phyloP scores from a whole-genome alignment of 108 stramenopile species.

The Aurantiochytrium sp. region DNA sequence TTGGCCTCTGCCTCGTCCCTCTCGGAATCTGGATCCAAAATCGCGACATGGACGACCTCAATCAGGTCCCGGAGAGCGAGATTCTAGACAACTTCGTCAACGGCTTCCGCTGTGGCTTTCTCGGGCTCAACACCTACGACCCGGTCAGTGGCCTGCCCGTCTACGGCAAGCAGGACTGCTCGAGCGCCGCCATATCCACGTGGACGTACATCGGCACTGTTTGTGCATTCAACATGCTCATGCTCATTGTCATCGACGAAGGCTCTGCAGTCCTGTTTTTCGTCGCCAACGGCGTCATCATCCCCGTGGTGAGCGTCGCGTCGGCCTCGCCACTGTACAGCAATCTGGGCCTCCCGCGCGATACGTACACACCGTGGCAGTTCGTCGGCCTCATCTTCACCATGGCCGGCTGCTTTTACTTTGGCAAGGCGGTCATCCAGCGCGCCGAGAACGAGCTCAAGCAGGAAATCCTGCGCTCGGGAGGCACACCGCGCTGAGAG shows the following conservation, averaged over 20 bases:
- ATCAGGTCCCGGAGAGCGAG: background rate
- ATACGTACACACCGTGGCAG: background rate
- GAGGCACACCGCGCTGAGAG: background rate
- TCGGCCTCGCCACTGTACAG: slow-evolving; percentile 12
- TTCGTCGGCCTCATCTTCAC: background rate
- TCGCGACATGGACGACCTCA: slow-evolving; percentile 16
- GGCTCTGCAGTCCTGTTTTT: slow-evolving; percentile 21
- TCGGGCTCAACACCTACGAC: background rate
- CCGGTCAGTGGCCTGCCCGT: background rate
- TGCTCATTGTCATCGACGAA: background rate
- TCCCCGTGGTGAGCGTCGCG: background rate
- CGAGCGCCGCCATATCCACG: background rate
- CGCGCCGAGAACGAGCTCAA: background rate
- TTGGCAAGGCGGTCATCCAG: slow-evolving; percentile 1
- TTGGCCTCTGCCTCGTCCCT: background rate
- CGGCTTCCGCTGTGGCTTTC: background rate
- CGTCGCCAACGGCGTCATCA: slow-evolving; percentile 9
- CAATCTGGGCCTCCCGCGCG: background rate
- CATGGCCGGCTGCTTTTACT: background rate
- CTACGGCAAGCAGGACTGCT: background rate
- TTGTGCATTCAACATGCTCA: slow-evolving; percentile 15
- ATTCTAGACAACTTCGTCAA: background rate
- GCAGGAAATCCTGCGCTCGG: background rate
- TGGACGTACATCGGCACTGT: background rate
- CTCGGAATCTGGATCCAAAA: slow-evolving; percentile 15